These are phyloP conservation scores for Diaporthe citriasiana DNA, from an alignment of 2,329 filamentous ascomycete genomes.

Conservation along the genomic window DNA sequence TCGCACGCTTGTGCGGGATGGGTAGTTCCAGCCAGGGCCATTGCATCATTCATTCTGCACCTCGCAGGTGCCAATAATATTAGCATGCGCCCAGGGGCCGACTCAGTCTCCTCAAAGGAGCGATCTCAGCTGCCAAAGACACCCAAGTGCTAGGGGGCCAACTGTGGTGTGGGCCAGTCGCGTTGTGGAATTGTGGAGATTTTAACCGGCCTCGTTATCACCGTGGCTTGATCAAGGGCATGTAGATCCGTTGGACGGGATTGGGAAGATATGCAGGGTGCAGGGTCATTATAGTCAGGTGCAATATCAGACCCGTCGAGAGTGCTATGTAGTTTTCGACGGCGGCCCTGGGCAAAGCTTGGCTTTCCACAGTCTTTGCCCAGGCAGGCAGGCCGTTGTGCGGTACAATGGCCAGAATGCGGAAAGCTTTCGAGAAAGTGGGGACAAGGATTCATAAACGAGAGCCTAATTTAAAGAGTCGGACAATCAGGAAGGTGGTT, in stretches of 20 bases:
- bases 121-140: neutral
- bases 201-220: constrained; percentile 31
- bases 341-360: constrained; percentile 35
- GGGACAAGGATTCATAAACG: constrained; percentile 30
- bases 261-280: constrained; percentile 23
- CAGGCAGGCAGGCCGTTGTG: constrained; percentile 20
- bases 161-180: neutral
- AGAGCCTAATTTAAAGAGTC: constrained; percentile 15
- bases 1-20: constrained; percentile 1
- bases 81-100: neutral
- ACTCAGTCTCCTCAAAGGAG: neutral
- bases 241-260: constrained; percentile 16
- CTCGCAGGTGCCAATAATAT: neutral
- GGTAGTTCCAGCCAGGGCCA: neutral
- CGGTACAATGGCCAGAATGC: neutral
- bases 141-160: neutral
- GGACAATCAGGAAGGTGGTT: constrained; percentile 20
- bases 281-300: constrained; percentile 13
- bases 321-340: constrained; percentile 17
- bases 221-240: constrained; percentile 15
- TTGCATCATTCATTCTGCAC: constrained; percentile 22
- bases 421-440: constrained; percentile 6
- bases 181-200: neutral
- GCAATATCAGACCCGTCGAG: constrained; percentile 16
- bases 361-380: constrained; percentile 21